A percentile compares a stretch with the other conserved stretches of the same genome.
These are phyloP conservation scores for Diutina siamensis DNA, from an alignment of 1,139 yeast genomes.

Conservation along the genomic window DNA sequence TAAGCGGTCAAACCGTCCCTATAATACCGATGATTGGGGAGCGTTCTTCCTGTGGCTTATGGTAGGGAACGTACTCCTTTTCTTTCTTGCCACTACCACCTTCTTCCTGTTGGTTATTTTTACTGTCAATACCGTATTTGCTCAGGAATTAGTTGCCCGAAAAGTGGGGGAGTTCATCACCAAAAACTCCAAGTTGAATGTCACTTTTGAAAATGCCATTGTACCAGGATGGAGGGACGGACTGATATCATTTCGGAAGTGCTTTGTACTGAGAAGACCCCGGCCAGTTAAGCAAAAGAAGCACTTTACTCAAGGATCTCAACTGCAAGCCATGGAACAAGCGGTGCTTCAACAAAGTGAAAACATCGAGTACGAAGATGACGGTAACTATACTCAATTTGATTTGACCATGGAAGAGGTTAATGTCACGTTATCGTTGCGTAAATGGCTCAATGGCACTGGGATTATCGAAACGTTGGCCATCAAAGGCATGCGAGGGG, in stretches of 20 bases:
- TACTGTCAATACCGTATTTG: conserved; percentile 74
- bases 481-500: conserved; percentile 79
- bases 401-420: conserved; percentile 85
- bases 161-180: conserved; percentile 76
- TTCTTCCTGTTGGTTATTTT: conserved; percentile 71
- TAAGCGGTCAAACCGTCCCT: conserved; percentile 46
- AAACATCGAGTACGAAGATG: conserved; percentile 39
- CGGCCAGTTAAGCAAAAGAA: conserved; percentile 20
- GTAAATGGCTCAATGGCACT: conserved; percentile 81
- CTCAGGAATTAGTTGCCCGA: conserved; percentile 81
- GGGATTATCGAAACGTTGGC: conserved; percentile 81
- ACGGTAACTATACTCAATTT: conserved; percentile 92
- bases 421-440: conserved; percentile 65
- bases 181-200: conserved; percentile 73
- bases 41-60: conserved; percentile 88
- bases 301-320: conserved; percentile 62
- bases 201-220: conserved; percentile 85
- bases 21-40: conserved; percentile 77
- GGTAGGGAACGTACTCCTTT: conserved; percentile 70
- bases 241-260: conserved; percentile 70
- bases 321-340: conserved; percentile 38
- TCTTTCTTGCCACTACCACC: conserved; percentile 81
- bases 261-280: conserved; percentile 81
- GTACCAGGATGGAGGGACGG: conserved; percentile 95
- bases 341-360: background rate